These are phyloP conservation scores for Fusarium aywerte DNA, from an alignment of 2,329 filamentous ascomycete species.

Conservation along the genomic window DNA sequence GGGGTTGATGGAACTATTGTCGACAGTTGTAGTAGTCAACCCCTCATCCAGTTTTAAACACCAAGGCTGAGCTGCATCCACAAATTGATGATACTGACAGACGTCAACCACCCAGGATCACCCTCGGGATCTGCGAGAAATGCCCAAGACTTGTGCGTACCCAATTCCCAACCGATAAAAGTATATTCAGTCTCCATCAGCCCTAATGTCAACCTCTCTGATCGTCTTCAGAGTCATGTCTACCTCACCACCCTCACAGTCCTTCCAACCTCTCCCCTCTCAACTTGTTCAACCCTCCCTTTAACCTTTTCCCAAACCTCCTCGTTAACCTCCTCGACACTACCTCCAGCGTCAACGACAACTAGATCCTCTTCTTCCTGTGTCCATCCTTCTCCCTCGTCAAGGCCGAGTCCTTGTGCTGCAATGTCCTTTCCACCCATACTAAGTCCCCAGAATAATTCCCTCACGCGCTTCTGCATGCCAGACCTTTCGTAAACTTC, in stretches of 20 bases:
- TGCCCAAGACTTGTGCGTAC: no score
- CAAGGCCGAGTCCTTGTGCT: slow-evolving; percentile 40
- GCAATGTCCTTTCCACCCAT: slow-evolving; percentile 57
- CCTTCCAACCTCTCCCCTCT: slow-evolving; percentile 60
- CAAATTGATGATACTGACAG: no score
- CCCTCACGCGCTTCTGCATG: slow-evolving; percentile 83
- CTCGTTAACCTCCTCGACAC: slow-evolving; percentile 66
- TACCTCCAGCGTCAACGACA: slow-evolving; percentile 64
- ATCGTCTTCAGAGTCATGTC: no score
- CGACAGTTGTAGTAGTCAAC: no score
- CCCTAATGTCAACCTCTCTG: no score
- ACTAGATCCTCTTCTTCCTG: slow-evolving; percentile 65
- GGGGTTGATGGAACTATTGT: no score
- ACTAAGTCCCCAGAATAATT: slow-evolving; percentile 73
- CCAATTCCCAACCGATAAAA: no score
- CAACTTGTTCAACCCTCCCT: slow-evolving; percentile 60
- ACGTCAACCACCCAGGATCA: no score
- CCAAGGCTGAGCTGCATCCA: no score
- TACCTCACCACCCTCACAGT: slow-evolving; percentile 53
- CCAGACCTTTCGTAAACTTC: slow-evolving; percentile 89
- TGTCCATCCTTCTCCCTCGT: slow-evolving; percentile 49
- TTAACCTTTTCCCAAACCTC: slow-evolving; percentile 65
- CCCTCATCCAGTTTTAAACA: no score
- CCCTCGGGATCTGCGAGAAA: no score
- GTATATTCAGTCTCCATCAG: no score